These are phyloP conservation scores for Rutstroemia sp. DNA, from an alignment of 2,329 filamentous ascomycete genomes.

Conservation along the genomic window DNA sequence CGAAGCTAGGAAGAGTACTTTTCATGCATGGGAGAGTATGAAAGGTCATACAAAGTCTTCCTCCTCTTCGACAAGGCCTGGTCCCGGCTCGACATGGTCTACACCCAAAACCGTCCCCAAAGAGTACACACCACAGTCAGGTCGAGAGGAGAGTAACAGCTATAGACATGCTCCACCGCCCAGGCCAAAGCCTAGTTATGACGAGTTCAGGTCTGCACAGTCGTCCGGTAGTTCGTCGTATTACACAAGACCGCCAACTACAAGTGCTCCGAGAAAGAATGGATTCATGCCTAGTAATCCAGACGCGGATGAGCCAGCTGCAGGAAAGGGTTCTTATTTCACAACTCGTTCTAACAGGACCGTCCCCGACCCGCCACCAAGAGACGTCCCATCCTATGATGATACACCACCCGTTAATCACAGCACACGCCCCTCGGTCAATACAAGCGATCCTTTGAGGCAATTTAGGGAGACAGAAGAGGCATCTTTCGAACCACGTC, in stretches of 20 bases:
- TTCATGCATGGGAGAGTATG: conserved; percentile 29
- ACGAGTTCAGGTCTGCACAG: conserved; percentile 17
- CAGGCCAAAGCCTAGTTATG: conserved; percentile 16
- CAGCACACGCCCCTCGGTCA: conserved; percentile 11
- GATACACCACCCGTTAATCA: conserved; percentile 5
- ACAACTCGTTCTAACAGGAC: conserved; percentile 24
- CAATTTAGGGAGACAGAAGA: conserved; percentile 35
- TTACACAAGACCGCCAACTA: conserved; percentile 20
- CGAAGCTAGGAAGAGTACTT: conserved; percentile 25
- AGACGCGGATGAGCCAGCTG: conserved; percentile 28
- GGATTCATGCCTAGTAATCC: conserved; percentile 29
- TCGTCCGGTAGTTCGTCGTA: conserved; percentile 6
- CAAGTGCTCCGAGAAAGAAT: conserved; percentile 19
- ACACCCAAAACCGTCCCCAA: conserved; percentile 20
- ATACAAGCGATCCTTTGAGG: conserved; percentile 36
- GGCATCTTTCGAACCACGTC: conserved; percentile 38
- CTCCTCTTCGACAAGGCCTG: conserved; percentile 4
- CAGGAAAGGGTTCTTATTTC: conserved; percentile 26
- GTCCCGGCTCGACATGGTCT: conserved; percentile 14
- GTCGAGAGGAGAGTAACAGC: conserved; percentile 20
- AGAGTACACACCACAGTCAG: conserved; percentile 18
- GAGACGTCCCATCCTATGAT: conserved; percentile 5
- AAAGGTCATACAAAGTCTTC: conserved; percentile 12
- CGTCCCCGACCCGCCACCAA: conserved; percentile 19
- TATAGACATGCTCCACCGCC: conserved; percentile 14